A percentile compares a stretch with the other conserved stretches of the same genome.
Evolutionary conservation across 2,329 filamentous ascomycete genomes (phyloP).

Genomic region (Onygena corvina): DNA sequence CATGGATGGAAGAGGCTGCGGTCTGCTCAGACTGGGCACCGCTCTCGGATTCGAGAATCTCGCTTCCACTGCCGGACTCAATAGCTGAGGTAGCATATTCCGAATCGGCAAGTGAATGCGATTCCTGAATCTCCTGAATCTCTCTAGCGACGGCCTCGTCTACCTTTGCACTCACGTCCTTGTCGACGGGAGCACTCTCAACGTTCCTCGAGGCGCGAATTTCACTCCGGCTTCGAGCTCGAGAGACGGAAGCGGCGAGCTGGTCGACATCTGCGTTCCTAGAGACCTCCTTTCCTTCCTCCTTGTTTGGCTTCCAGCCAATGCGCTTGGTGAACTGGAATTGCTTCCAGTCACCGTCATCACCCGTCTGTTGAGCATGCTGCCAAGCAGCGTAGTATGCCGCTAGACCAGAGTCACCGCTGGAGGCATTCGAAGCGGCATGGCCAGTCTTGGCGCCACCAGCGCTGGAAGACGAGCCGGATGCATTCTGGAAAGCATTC

Average conservation of each 20-base stretch:
- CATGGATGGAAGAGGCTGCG: conserved; percentile 16
- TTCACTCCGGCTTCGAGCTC: conserved; percentile 44
- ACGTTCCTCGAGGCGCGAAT: conserved; percentile 51
- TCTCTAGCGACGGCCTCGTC: conserved; percentile 75
- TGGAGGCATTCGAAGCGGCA: conserved; percentile 39
- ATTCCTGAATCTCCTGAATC: conserved; percentile 48
- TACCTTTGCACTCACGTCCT: conserved; percentile 57
- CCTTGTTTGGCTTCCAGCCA: conserved; percentile 61
- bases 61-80: conserved; percentile 19
- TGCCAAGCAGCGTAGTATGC: conserved; percentile 89
- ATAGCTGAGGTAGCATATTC: conserved; percentile 25
- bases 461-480: conserved; percentile 34
- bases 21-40: conserved; percentile 19
- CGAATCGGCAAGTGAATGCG: conserved; percentile 34
- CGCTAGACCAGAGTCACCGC: conserved; percentile 57
- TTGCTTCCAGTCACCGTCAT: conserved; percentile 78
- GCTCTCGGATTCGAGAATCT: conserved; percentile 10
- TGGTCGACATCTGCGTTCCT: conserved; percentile 17
- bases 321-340: conserved; percentile 81
- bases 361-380: conserved; percentile 55
- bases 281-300: conserved; percentile 26
- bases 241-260: conserved; percentile 19
- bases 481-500: conserved; percentile 58
- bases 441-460: conserved; percentile 46
- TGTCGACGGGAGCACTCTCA: conserved; percentile 37